These are phyloP conservation scores for Aspergillus hortae DNA, from an alignment of 2,329 filamentous ascomycete genomes.

Conservation along the genomic window DNA sequence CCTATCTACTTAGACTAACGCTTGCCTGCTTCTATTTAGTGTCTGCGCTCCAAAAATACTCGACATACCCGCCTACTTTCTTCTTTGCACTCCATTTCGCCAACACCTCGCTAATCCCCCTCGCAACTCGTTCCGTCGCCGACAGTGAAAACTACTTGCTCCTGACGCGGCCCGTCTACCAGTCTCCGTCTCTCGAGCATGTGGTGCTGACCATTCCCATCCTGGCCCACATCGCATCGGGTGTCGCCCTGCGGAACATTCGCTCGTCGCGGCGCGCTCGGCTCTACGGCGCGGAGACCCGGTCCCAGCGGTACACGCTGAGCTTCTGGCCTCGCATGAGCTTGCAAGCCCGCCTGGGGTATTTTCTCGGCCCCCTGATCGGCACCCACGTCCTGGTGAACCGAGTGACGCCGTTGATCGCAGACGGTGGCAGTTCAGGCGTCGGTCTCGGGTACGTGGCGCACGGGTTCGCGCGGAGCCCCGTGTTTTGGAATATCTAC, in stretches of 20 bases:
- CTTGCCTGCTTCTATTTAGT: constrained; percentile 46
- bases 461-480: constrained; percentile 76
- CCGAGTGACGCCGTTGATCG: constrained; percentile 67
- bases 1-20: too few relatives aligned
- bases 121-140: constrained; percentile 67
- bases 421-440: constrained; percentile 82
- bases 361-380: constrained; percentile 62
- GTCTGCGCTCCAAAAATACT: constrained; percentile 77
- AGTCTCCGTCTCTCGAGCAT: constrained; percentile 75
- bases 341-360: constrained; percentile 70
- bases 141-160: constrained; percentile 82
- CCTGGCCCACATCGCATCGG: constrained; percentile 70
- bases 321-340: constrained; percentile 68
- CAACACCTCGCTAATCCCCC: constrained; percentile 78
- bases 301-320: constrained; percentile 43
- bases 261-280: constrained; percentile 67
- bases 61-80: constrained; percentile 75
- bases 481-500: constrained; percentile 61
- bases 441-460: constrained; percentile 79
- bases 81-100: constrained; percentile 74
- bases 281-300: constrained; percentile 70
- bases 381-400: constrained; percentile 72
- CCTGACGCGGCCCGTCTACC: constrained; percentile 87
- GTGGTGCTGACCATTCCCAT: constrained; percentile 74
- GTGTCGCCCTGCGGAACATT: constrained; percentile 71